phyloP scores from a whole-genome alignment of 2,329 filamentous ascomycete species.

The Aureobasidium sp. region DNA sequence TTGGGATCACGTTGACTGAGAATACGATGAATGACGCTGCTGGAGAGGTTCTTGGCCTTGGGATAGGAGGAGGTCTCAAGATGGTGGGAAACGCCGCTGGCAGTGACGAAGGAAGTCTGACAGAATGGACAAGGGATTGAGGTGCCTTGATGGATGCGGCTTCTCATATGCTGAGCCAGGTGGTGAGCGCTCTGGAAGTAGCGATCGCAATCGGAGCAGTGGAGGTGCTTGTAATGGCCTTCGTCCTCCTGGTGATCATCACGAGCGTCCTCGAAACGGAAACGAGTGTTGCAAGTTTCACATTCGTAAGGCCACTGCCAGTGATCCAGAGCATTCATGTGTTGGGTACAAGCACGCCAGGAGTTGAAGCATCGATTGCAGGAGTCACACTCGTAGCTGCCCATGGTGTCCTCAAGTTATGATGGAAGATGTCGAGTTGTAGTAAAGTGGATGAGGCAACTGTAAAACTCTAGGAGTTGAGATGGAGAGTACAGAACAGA shows the following conservation, averaged over 20 bases:
- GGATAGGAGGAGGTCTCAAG: neutral
- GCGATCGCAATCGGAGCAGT: slow-evolving; percentile 24
- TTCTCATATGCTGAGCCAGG: slow-evolving; percentile 46
- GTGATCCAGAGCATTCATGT: slow-evolving; percentile 25
- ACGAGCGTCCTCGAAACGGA: neutral
- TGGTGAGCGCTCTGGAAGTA: slow-evolving; percentile 26
- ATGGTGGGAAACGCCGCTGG: neutral
- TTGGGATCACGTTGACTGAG: slow-evolving; percentile 39
- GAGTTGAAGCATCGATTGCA: slow-evolving; percentile 14
- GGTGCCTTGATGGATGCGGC: slow-evolving; percentile 38
- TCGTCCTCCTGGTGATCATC: neutral
- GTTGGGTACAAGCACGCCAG: slow-evolving; percentile 18
- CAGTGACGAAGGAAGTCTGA: slow-evolving; percentile 27
- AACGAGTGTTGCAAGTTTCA: slow-evolving; percentile 16
- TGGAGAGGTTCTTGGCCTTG: slow-evolving; percentile 29
- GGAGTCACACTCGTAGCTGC: slow-evolving; percentile 13
- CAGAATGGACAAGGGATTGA: slow-evolving; percentile 50
- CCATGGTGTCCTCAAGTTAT: neutral
- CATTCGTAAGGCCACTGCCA: slow-evolving; percentile 20
- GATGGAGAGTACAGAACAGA: no score
- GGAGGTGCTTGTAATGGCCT: slow-evolving; percentile 19
- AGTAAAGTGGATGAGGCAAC: no score
- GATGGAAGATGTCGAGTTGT: neutral
- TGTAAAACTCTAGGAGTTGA: no score
- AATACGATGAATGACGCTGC: slow-evolving; percentile 38